Evolutionary conservation across 2,329 filamentous ascomycete species (phyloP).

Genomic region (Sclerotiophoma versabilis): DNA sequence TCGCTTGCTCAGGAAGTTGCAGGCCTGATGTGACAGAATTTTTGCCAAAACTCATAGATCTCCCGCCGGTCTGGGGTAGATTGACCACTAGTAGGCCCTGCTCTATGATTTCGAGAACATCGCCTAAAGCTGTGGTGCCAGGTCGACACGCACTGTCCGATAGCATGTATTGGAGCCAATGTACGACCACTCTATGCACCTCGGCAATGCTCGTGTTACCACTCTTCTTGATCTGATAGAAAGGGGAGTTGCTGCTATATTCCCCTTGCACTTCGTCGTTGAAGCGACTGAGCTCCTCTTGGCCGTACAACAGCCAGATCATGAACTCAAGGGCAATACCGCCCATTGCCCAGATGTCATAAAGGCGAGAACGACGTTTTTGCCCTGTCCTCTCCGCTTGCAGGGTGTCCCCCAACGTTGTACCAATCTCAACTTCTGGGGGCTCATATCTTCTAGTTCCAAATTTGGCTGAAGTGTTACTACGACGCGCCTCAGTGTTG

Average conservation of each 20-base stretch:
- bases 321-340: slow-evolving; percentile 33
- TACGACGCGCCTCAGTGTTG: background rate
- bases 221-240: background rate
- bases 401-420: background rate
- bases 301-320: slow-evolving; percentile 31
- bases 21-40: too few relatives aligned
- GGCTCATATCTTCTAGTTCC: background rate
- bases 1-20: too few relatives aligned
- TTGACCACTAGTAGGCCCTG: background rate
- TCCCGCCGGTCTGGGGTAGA: too few relatives aligned
- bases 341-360: slow-evolving; percentile 36
- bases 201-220: background rate
- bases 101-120: background rate
- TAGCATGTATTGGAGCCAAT: background rate
- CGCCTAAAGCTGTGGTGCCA: background rate
- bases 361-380: slow-evolving; percentile 19
- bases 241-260: too few relatives aligned
- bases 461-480: background rate
- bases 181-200: background rate
- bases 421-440: background rate
- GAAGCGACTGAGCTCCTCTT: background rate
- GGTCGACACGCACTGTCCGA: background rate
- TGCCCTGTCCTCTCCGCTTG: background rate
- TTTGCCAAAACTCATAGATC: too few relatives aligned
- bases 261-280: background rate